These are phyloP conservation scores for Sarcodon sp. DNA, from an alignment of 768 basidiomycete species.

Conservation along the genomic window DNA sequence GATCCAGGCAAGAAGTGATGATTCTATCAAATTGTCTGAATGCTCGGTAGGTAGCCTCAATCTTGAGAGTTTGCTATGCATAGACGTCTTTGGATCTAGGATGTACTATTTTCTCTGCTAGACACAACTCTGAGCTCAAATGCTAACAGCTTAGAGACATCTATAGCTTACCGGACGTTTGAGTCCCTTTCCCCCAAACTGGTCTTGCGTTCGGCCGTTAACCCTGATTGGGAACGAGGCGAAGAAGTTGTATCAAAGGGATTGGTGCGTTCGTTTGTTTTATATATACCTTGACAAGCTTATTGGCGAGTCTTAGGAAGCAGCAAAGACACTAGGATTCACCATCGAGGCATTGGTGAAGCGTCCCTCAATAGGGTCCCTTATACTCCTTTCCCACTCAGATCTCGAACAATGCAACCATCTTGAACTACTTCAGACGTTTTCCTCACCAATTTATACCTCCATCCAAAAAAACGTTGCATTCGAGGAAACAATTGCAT, in stretches of 20 bases:
- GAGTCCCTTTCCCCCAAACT: slow-evolving; percentile 6
- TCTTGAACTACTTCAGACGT: slow-evolving; percentile 4
- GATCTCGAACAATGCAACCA: slow-evolving; percentile 3
- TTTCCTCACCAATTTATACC: slow-evolving; percentile 9
- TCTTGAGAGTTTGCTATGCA: background rate
- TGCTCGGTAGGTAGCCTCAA: background rate
- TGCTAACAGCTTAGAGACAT: slow-evolving; percentile 6
- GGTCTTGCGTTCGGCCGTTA: slow-evolving; percentile 2
- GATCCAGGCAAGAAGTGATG: background rate
- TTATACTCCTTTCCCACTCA: slow-evolving; percentile 17
- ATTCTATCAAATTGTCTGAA: background rate
- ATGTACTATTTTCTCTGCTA: slow-evolving; percentile 6
- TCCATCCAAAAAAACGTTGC: slow-evolving; percentile 38
- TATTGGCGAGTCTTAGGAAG: background rate
- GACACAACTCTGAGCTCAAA: slow-evolving; percentile 5
- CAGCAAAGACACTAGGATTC: slow-evolving; percentile 13
- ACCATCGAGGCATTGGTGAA: slow-evolving; percentile 1
- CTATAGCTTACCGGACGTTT: slow-evolving; percentile 6
- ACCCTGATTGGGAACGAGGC: slow-evolving; percentile 7
- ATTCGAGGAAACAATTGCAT: slow-evolving; percentile 47
- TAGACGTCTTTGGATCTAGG: background rate
- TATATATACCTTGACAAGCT: background rate
- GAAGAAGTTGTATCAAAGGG: slow-evolving; percentile 5
- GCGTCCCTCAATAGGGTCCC: slow-evolving; percentile 6
- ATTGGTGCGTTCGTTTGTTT: slow-evolving; percentile 3